Base-by-base conservation (phyloP, 2,329 filamentous ascomycete species). In the Mycogone perniciosa region DNA sequence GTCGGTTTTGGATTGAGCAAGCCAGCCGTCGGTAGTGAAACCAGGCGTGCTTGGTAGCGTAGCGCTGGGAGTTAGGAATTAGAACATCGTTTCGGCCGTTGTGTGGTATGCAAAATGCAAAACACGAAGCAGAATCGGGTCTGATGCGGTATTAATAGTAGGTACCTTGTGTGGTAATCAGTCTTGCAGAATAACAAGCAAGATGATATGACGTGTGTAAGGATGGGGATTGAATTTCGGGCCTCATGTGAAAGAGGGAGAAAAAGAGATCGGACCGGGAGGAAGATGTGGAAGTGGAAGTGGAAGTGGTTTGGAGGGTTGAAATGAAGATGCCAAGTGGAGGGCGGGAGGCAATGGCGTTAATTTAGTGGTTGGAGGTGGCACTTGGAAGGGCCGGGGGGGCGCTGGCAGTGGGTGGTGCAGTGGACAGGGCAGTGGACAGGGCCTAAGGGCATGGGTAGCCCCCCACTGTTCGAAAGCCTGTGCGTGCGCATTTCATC, bases 361-460 rank as follows among this genome's bases (percentile, higher is more conserved):
- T 46, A 46, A 51, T 51, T 51, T 51, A 51, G 48, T 38, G 44
- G 48, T 41, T 42, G 42, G 46, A 49, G 31, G 46, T 27, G 35
- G 46, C 46, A 49, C 35, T 39, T 42, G 39, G 33, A 38, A 37
- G 38, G 43, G 46, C 44, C 46, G 44, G 48, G 37, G 46, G 48
- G 42, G 42, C 42, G 43, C 13, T 37, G 6, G n/a, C 48, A 45
- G 44, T 46, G 48, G 48, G 44, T 38, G 20, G 20, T 20, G 20
- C 20, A 20, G 20, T 20, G 20, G 20, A 20, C 20, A 20, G 20
- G 20, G 20, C 20, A 20, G 20, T 20, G 20, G 20, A 20, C 20
- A 20, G 20, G 20, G 20, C 20, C 20, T 20, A 20, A 20, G 20
- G 20, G 20, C 20, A 20, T 20, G 20, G 20, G 20, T 20, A 20